Percentiles rank a stretch among this genome's conserved stretches.
Evolutionary conservation across 2,329 filamentous ascomycete species (phyloP).

Genomic region (Penicillium oxalicum): DNA sequence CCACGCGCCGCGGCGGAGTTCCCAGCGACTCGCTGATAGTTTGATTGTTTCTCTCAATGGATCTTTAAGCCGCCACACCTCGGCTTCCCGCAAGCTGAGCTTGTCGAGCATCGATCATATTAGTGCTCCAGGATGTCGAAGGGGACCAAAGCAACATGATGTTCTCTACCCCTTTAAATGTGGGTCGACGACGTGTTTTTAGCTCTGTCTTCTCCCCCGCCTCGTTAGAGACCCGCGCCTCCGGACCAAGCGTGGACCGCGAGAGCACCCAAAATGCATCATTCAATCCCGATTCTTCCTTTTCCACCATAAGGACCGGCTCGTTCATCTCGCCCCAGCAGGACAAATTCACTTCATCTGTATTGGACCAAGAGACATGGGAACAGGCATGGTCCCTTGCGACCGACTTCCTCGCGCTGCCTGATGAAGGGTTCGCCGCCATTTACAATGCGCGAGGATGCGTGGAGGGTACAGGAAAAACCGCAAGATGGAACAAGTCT

Average conservation of each 20-base stretch:
- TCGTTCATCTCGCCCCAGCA: constrained; percentile 11
- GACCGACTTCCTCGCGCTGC: constrained; percentile 36
- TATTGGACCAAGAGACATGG: constrained; percentile 31
- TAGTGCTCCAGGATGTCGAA: constrained; percentile 12
- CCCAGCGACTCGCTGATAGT: not conserved
- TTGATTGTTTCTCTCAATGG: not conserved
- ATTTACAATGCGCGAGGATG: constrained; percentile 20
- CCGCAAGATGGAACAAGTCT: constrained; percentile 26
- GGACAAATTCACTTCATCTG: constrained; percentile 8
- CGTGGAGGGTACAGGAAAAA: constrained; percentile 25
- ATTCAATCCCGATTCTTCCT: constrained; percentile 13
- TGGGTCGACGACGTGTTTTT: constrained; percentile 38
- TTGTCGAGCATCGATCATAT: not conserved
- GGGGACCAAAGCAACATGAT: constrained; percentile 19
- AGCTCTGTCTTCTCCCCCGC: constrained; percentile 40
- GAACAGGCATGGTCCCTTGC: constrained; percentile 39
- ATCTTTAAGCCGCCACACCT: not conserved
- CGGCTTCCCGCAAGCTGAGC: constrained; percentile 1
- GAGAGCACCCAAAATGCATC: constrained; percentile 12
- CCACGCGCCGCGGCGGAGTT: constrained; percentile 3
- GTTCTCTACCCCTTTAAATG: constrained; percentile 20
- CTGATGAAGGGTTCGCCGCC: constrained; percentile 28
- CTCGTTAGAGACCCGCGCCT: constrained; percentile 29
- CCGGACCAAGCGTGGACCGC: constrained; percentile 20
- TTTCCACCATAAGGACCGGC: constrained; percentile 14